A percentile compares a stretch with the other conserved stretches of the same genome.
Conservation (phyloP, 2,329 filamentous ascomycete genomes). For the Lachnellula subtilissima region DNA sequence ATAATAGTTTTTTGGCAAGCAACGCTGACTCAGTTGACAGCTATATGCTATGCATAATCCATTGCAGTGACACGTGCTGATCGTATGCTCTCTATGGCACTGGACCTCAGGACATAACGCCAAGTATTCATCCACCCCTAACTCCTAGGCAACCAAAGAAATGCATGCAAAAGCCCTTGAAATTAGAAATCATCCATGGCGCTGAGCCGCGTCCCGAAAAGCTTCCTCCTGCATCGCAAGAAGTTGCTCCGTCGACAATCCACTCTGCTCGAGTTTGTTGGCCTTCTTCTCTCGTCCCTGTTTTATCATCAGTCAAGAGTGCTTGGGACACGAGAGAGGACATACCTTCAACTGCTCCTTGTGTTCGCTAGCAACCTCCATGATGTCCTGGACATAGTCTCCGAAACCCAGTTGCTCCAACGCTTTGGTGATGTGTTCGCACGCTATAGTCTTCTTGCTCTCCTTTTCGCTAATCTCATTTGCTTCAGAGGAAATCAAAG, state of each 20-base stretch:
- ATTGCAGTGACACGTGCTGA: neutral
- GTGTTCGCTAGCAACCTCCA: slow-evolving; percentile 83
- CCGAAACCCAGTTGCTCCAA: slow-evolving; percentile 87
- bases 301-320: neutral
- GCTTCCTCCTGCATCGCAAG: slow-evolving; percentile 85
- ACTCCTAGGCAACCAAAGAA: neutral
- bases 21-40: neutral
- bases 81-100: neutral
- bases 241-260: slow-evolving; percentile 85
- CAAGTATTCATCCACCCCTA: neutral
- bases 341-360: slow-evolving; percentile 87
- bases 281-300: slow-evolving; percentile 94
- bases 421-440: slow-evolving; percentile 94
- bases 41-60: neutral
- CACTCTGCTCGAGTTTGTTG: slow-evolving; percentile 93
- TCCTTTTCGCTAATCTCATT: slow-evolving; percentile 99
- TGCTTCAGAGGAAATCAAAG: slow-evolving; percentile 94
- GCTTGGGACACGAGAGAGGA: slow-evolving; percentile 7
- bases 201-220: slow-evolving; percentile 64
- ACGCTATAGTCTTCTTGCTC: slow-evolving; percentile 98
- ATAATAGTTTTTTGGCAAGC: neutral
- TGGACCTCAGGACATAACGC: neutral
- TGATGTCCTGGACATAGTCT: slow-evolving; percentile 84
- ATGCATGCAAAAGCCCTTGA: neutral
- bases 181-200: slow-evolving; percentile 26